phyloP scores from a whole-genome alignment of 2,329 filamentous ascomycete genomes.

The Nothomitra cinnamomea region DNA sequence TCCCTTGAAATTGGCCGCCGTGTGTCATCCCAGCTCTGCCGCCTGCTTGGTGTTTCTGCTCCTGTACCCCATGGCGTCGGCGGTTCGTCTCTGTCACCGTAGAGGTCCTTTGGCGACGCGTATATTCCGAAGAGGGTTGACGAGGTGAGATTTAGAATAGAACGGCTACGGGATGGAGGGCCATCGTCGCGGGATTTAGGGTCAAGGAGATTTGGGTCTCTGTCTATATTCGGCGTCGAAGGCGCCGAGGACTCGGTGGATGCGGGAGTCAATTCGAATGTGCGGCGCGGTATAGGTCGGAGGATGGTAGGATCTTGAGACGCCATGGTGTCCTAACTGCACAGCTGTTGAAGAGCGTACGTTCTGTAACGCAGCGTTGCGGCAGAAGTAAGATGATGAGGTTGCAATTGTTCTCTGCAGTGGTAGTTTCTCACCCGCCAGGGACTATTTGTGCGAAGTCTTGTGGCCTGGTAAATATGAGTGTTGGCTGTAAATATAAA shows the following conservation, averaged over 20 bases:
- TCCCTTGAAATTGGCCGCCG: constrained; percentile 17
- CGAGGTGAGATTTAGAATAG: constrained; percentile 70
- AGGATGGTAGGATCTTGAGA: constrained; percentile 24
- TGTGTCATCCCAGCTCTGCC: constrained; percentile 5
- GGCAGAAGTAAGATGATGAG: not conserved
- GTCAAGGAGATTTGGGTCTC: constrained; percentile 20
- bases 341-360: not conserved
- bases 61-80: constrained; percentile 67
- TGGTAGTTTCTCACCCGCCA: too few species aligned
- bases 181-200: constrained; percentile 6
- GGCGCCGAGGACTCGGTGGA: constrained; percentile 27
- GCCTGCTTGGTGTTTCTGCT: constrained; percentile 26
- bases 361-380: not conserved
- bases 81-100: constrained; percentile 35
- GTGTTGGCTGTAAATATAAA: too few species aligned
- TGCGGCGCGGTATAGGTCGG: constrained; percentile 53
- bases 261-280: constrained; percentile 43
- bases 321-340: not conserved
- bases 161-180: constrained; percentile 51
- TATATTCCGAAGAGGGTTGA: constrained; percentile 90
- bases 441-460: too few species aligned
- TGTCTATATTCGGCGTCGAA: constrained; percentile 26
- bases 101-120: constrained; percentile 43
- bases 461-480: not conserved
- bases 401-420: not conserved